Conservation (phyloP, 1,139 yeast genomes). For the Pichia terricola region DNA sequence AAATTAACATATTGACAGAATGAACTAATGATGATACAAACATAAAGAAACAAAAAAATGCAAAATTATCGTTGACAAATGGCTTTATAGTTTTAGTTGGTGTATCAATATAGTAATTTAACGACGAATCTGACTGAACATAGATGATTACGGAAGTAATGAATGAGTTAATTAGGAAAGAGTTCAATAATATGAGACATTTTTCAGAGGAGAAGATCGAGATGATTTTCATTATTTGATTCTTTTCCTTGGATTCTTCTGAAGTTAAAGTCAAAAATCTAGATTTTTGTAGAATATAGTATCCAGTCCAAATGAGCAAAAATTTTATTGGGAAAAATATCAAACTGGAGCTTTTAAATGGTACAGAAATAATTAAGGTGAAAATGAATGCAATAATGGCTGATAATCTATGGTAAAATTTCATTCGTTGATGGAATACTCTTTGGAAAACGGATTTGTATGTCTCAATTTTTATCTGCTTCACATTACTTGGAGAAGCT, state of each 20-base stretch:
- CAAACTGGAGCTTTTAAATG: conserved; percentile 13
- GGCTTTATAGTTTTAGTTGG: conserved; percentile 45
- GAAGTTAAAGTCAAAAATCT: conserved; percentile 45
- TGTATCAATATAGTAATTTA: conserved; percentile 21
- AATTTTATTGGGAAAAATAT: conserved; percentile 24
- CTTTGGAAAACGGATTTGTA: conserved; percentile 8
- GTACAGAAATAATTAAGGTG: conserved; percentile 16
- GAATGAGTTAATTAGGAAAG: conserved; percentile 33
- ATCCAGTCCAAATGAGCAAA: conserved; percentile 27
- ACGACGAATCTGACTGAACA: conserved; percentile 23
- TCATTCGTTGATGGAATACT: conserved; percentile 19
- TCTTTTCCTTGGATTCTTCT: conserved; percentile 40
- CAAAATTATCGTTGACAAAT: conserved; percentile 51
- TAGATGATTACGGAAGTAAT: conserved; percentile 28
- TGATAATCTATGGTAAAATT: conserved; percentile 26
- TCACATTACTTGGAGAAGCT: no score
- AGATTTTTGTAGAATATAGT: conserved; percentile 36
- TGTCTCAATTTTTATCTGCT: background rate
- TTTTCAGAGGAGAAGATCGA: conserved; percentile 37
- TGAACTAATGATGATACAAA: conserved; percentile 35
- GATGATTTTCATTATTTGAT: conserved; percentile 38
- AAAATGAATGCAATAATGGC: conserved; percentile 25
- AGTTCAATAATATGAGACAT: conserved; percentile 29
- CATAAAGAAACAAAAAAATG: conserved; percentile 39
- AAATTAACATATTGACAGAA: conserved; percentile 42